phyloP scores from a whole-genome alignment of 352 stramenopile genomes.

The Pythium sp. region DNA sequence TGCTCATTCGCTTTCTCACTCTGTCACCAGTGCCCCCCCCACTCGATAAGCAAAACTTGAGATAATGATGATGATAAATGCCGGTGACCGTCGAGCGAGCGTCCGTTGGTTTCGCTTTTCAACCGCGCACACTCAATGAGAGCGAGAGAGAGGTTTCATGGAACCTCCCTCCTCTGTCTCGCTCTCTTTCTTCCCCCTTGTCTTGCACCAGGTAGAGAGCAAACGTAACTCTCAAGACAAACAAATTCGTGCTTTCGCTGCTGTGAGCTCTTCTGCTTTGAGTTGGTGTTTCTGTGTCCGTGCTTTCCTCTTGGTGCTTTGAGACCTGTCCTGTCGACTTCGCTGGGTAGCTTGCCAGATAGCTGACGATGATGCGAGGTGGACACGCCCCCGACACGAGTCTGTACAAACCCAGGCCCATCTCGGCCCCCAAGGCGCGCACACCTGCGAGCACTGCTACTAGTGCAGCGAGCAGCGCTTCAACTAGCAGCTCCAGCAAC shows the following conservation, averaged over 20 bases:
- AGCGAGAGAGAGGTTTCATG: not conserved
- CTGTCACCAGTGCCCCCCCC: too few species aligned
- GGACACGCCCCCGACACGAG: constrained; percentile 11
- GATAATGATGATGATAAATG: not conserved
- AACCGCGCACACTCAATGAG: not conserved
- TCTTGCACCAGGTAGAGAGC: not conserved
- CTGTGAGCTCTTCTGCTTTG: not conserved
- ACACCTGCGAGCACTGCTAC: not conserved
- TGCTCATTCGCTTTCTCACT: not conserved
- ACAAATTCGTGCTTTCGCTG: not conserved
- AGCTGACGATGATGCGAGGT: constrained; percentile 5
- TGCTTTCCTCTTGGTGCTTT: not conserved
- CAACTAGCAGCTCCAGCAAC: not conserved
- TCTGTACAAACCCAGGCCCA: constrained; percentile 10
- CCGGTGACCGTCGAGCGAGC: not conserved
- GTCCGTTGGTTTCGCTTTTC: not conserved
- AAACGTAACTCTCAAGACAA: not conserved
- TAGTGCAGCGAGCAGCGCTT: not conserved
- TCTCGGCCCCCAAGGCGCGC: constrained; percentile 7
- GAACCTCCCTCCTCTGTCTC: not conserved
- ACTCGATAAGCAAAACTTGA: not conserved
- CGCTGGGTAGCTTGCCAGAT: not conserved
- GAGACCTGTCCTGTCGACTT: not conserved
- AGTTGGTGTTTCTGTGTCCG: not conserved
- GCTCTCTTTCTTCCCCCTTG: not conserved